Percentiles rank a stretch among this genome's conserved stretches.
Evolutionary conservation across 2,329 filamentous ascomycete genomes (phyloP).

Genomic region (Bipolaris bicolor): DNA sequence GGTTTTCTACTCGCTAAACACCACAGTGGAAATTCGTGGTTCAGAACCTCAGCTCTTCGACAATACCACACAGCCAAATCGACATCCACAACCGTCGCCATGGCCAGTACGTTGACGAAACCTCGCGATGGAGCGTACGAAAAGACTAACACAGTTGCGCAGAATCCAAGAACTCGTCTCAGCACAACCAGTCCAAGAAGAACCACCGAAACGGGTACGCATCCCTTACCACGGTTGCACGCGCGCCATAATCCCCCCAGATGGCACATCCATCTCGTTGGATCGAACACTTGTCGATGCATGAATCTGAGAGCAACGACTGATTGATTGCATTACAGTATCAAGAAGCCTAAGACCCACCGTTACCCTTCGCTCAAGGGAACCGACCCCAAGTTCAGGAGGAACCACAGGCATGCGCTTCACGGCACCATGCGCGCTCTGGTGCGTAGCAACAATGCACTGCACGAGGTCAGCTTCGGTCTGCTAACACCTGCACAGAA

Average conservation of each 20-base stretch:
- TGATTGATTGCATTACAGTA: slow-evolving; percentile 63
- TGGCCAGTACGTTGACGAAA: slow-evolving; percentile 68
- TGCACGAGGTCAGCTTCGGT: not conserved
- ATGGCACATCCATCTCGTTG: not conserved
- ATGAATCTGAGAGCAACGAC: slow-evolving; percentile 15
- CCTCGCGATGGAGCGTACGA: not conserved
- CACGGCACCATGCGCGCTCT: slow-evolving; percentile 98
- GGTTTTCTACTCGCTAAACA: slow-evolving; percentile 19
- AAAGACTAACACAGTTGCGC: slow-evolving; percentile 30
- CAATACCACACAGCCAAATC: slow-evolving; percentile 40
- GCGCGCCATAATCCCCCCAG: slow-evolving; percentile 15
- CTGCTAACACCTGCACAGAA: slow-evolving; percentile 67
- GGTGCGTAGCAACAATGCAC: slow-evolving; percentile 64
- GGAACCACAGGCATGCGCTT: slow-evolving; percentile 99
- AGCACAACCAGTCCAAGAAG: slow-evolving; percentile 98
- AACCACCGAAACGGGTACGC: slow-evolving; percentile 98
- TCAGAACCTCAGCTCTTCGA: slow-evolving; percentile 29
- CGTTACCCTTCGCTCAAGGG: slow-evolving; percentile 99
- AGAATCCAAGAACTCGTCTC: slow-evolving; percentile 99
- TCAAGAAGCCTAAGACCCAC: slow-evolving; percentile 99
- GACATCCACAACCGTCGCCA: slow-evolving; percentile 59
- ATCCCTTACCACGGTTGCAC: slow-evolving; percentile 18
- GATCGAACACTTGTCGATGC: not conserved
- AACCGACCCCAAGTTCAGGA: slow-evolving; percentile 99
- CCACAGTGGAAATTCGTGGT: slow-evolving; percentile 22